These are phyloP conservation scores for Beta corolliflora DNA, from an alignment of 179 eudicot species.

Conservation along the genomic window DNA sequence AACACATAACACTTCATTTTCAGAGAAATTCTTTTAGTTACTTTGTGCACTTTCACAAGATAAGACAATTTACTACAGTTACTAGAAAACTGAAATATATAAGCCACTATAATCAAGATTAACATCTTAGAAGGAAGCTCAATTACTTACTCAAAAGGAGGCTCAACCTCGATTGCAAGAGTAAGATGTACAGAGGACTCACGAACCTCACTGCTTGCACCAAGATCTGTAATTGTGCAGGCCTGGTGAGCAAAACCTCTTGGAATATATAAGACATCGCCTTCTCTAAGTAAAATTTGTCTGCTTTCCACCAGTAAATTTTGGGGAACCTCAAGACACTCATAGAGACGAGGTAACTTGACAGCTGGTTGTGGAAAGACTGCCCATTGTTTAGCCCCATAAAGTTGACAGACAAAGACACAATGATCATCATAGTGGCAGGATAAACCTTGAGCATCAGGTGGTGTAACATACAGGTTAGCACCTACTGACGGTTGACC, in stretches of 20 bases:
- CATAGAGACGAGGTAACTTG: slow-evolving; percentile 75
- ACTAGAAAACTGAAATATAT: neutral
- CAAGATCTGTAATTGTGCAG: slow-evolving; percentile 41
- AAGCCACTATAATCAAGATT: neutral
- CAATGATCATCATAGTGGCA: slow-evolving; percentile 88
- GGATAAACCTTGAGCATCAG: slow-evolving; percentile 75
- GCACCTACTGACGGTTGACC: slow-evolving; percentile 92
- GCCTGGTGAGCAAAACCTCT: slow-evolving; percentile 92
- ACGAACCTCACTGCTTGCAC: slow-evolving; percentile 26
- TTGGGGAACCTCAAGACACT: slow-evolving; percentile 37
- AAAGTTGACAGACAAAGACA: slow-evolving; percentile 80
- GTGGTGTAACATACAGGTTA: slow-evolving; percentile 78
- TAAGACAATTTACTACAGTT: neutral
- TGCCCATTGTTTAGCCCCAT: slow-evolving; percentile 69
- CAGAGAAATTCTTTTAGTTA: neutral
- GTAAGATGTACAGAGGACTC: slow-evolving; percentile 77
- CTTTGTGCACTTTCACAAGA: neutral
- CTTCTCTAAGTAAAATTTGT: slow-evolving; percentile 60
- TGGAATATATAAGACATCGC: slow-evolving; percentile 86
- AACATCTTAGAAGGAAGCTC: slow-evolving; percentile 4
- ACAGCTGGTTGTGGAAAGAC: slow-evolving; percentile 42
- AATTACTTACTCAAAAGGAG: slow-evolving; percentile 87
- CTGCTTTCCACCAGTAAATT: slow-evolving; percentile 30
- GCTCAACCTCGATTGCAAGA: slow-evolving; percentile 78
- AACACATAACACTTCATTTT: neutral